phyloP scores from a whole-genome alignment of 2,329 filamentous ascomycete species.

The Fusarium setosum region DNA sequence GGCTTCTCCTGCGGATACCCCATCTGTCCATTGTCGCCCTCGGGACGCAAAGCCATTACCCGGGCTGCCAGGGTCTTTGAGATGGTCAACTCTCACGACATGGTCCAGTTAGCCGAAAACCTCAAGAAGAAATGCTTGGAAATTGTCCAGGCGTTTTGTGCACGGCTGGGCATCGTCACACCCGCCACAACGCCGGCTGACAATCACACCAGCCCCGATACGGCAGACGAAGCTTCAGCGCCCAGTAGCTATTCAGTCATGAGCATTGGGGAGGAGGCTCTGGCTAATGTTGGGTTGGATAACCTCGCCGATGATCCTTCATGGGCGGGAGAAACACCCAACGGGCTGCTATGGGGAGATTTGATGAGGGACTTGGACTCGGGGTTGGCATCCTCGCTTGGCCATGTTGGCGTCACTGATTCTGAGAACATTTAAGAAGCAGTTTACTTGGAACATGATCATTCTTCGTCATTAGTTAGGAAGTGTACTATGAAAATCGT shows the following conservation, averaged over 20 bases:
- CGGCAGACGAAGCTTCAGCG: not conserved
- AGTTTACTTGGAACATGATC: no score
- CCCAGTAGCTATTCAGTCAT: slow-evolving; percentile 18
- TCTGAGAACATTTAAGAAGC: not conserved
- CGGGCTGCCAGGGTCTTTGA: slow-evolving; percentile 31
- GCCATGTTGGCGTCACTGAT: slow-evolving; percentile 26
- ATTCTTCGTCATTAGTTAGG: no score
- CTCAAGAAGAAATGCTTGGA: slow-evolving; percentile 27
- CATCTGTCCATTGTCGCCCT: slow-evolving; percentile 39
- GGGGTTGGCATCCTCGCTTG: slow-evolving; percentile 43
- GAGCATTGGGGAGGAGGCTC: slow-evolving; percentile 21
- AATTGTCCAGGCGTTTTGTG: slow-evolving; percentile 33
- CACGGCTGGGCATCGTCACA: slow-evolving; percentile 33
- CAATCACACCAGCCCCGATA: not conserved
- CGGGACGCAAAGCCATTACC: slow-evolving; percentile 25
- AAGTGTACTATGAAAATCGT: no score
- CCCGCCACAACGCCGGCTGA: slow-evolving; percentile 13
- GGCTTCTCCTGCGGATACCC: slow-evolving; percentile 41
- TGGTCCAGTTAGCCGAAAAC: slow-evolving; percentile 10
- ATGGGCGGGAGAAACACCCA: slow-evolving; percentile 28
- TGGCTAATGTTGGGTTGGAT: slow-evolving; percentile 2
- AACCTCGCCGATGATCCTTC: slow-evolving; percentile 5
- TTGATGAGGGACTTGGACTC: slow-evolving; percentile 36
- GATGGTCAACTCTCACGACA: not conserved
- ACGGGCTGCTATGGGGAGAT: slow-evolving; percentile 37